phyloP scores from a whole-genome alignment of 208 protist genomes.

The Spironucleus salmonicida region DNA sequence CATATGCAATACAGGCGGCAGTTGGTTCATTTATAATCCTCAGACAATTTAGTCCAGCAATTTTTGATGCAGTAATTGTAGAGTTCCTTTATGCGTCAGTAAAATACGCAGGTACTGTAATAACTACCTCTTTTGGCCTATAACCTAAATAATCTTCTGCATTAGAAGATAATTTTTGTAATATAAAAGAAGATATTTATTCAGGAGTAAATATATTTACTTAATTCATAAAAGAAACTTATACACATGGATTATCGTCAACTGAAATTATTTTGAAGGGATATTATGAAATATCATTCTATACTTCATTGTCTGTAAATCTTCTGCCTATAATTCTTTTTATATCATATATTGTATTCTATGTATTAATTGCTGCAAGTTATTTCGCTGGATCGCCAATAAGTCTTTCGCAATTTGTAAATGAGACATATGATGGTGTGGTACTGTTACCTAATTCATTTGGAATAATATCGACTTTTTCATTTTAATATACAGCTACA shows the following conservation, averaged over 20 bases:
- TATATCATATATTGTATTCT: conserved; percentile 71
- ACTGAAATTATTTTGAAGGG: conserved; percentile 60
- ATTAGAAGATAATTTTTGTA: not conserved
- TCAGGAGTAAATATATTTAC: not conserved
- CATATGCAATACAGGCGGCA: conserved; percentile 91
- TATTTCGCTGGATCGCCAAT: conserved; percentile 60
- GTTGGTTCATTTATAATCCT: conserved; percentile 99
- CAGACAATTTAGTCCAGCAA: conserved; percentile 74
- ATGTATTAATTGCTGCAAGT: conserved; percentile 66
- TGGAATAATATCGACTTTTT: conserved; percentile 55
- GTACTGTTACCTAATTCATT: conserved; percentile 55
- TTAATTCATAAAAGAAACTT: conserved; percentile 33
- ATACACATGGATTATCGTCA: conserved; percentile 50
- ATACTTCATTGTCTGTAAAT: conserved; percentile 47
- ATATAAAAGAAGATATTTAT: not conserved
- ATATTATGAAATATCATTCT: conserved; percentile 53
- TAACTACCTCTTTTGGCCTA: conserved; percentile 33
- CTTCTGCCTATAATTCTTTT: conserved; percentile 67
- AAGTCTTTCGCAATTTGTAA: conserved; percentile 58
- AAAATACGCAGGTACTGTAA: conserved; percentile 74
- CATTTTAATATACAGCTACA: conserved; percentile 25
- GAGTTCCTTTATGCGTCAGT: conserved; percentile 73
- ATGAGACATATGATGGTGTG: conserved; percentile 67
- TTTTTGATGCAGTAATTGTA: conserved; percentile 67
- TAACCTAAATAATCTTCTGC: conserved; percentile 29